Percentiles rank a stretch among this genome's conserved stretches.
Conservation (phyloP, 1,284 basidiomycete species). For the Porphyrellus sp. region DNA sequence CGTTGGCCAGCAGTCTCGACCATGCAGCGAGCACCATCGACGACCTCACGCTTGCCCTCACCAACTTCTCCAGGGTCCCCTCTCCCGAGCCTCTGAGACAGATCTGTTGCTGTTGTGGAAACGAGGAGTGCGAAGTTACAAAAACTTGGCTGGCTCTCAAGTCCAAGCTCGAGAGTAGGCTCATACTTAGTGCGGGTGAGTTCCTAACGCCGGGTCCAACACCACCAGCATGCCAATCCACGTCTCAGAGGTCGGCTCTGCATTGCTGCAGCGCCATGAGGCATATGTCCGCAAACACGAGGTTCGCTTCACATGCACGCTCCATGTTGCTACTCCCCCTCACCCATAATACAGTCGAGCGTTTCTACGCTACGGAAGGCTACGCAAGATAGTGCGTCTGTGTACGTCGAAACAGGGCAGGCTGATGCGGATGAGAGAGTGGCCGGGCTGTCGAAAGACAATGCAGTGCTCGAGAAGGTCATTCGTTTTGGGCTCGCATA, state of each 20-base stretch:
- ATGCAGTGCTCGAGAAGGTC: conserved; percentile 66
- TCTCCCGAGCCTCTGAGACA: conserved; percentile 59
- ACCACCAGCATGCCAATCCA: conserved; percentile 4
- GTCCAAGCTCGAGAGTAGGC: conserved; percentile 66
- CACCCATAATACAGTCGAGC: conserved; percentile 19
- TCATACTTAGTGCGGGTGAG: conserved; percentile 82
- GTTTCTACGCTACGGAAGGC: conserved; percentile 12
- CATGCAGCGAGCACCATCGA: conserved; percentile 68
- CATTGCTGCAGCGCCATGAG: conserved; percentile 83
- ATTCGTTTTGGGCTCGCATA: not conserved
- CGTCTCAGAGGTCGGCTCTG: conserved; percentile 82
- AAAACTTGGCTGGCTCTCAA: conserved; percentile 65
- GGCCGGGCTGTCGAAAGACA: conserved; percentile 53
- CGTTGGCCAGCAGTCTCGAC: conserved; percentile 53
- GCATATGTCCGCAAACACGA: conserved; percentile 76
- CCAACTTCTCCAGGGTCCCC: conserved; percentile 64
- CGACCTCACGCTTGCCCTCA: conserved; percentile 68
- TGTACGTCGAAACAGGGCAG: conserved; percentile 18
- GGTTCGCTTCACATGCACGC: conserved; percentile 39
- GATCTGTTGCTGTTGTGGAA: conserved; percentile 63
- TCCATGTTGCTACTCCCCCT: conserved; percentile 10
- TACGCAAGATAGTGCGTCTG: conserved; percentile 13
- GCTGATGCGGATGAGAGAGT: conserved; percentile 36
- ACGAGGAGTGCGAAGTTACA: conserved; percentile 60
- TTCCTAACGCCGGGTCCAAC: conserved; percentile 13